These are phyloP conservation scores for Pseudogymnoascus sp. DNA, from an alignment of 2,329 filamentous ascomycete genomes.

Conservation along the genomic window DNA sequence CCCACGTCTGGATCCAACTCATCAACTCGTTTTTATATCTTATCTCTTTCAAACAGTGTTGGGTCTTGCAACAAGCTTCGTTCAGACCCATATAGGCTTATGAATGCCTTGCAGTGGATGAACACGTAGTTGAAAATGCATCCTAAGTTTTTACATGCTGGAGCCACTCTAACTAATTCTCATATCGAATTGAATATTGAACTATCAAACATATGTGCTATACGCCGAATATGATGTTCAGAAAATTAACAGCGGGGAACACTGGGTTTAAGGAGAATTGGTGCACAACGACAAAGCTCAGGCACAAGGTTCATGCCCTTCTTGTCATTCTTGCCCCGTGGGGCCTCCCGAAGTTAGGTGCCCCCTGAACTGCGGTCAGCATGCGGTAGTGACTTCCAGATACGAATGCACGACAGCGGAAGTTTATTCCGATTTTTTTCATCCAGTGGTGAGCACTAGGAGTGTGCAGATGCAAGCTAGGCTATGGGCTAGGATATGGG, in stretches of 20 bases:
- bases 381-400: background rate
- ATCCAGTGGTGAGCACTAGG: background rate
- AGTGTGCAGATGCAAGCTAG: background rate
- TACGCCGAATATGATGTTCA: background rate
- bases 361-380: background rate
- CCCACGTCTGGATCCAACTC: background rate
- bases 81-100: background rate
- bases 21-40: background rate
- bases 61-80: background rate
- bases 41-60: background rate
- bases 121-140: background rate
- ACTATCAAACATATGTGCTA: background rate
- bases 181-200: background rate
- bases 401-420: background rate
- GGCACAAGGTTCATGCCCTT: background rate
- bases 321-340: background rate
- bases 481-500: background rate
- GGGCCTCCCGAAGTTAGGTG: background rate
- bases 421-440: background rate
- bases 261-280: background rate
- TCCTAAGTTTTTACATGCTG: background rate
- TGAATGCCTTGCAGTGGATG: background rate
- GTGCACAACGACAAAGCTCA: background rate
- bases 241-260: background rate
- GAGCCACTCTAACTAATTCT: background rate